These are phyloP conservation scores for Papilionanthe hybrid DNA, from an alignment of 116 monocot genomes.

Conservation along the genomic window DNA sequence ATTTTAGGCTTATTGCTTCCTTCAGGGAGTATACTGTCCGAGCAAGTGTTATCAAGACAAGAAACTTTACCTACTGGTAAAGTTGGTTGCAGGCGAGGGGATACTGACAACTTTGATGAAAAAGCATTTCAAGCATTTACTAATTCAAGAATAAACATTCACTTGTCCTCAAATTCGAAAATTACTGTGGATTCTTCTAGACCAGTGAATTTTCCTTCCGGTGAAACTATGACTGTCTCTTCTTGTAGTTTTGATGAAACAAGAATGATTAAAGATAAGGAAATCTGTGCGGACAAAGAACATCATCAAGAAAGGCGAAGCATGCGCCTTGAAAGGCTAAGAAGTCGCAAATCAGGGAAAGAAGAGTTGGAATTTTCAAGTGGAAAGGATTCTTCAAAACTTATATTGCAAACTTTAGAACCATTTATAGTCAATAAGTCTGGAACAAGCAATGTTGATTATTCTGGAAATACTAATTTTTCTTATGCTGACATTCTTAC, in stretches of 20 bases:
- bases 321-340: conserved; percentile 84
- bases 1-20: conserved; percentile 42
- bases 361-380: conserved; percentile 60
- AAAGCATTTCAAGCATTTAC: conserved; percentile 1
- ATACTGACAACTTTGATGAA: conserved; percentile 3
- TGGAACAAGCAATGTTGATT: conserved; percentile 20
- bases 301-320: conserved; percentile 92
- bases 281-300: conserved; percentile 59
- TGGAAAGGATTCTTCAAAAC: conserved; percentile 54
- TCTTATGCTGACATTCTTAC: conserved; percentile 18
- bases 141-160: conserved; percentile 33
- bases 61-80: conserved; percentile 16
- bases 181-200: conserved; percentile 16
- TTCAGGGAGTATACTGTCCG: conserved; percentile 7
- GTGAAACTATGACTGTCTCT: conserved; percentile 14
- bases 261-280: conserved; percentile 42
- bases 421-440: conserved; percentile 49
- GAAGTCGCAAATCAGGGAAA: conserved; percentile 91
- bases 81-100: not conserved
- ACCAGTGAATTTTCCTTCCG: conserved; percentile 10
- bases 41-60: conserved; percentile 1
- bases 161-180: conserved; percentile 28
- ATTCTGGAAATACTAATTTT: conserved; percentile 19
- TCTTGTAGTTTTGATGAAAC: conserved; percentile 37
- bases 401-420: conserved; percentile 62